phyloP scores from a whole-genome alignment of 352 stramenopile species.

The Globisporangium yorkense region DNA sequence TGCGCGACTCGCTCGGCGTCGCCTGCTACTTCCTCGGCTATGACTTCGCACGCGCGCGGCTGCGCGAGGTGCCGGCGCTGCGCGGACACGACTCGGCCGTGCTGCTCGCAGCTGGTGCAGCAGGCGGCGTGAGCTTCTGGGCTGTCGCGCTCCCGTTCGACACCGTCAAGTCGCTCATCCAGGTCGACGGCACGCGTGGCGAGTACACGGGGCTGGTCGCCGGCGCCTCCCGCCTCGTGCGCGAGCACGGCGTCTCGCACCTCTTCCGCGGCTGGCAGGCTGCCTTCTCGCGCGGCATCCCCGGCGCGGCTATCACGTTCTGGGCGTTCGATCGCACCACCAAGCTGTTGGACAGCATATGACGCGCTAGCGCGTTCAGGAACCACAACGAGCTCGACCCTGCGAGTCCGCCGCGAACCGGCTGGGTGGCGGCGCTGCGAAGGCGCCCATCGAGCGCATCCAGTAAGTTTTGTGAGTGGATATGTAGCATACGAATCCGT shows the following conservation, averaged over 20 bases:
- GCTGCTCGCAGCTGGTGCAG: conserved; percentile 62
- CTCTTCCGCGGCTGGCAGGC: conserved; percentile 79
- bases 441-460: too few relatives aligned
- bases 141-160: conserved; percentile 79
- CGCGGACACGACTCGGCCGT: conserved; percentile 32
- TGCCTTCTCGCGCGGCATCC: conserved; percentile 70
- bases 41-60: conserved; percentile 51
- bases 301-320: conserved; percentile 76
- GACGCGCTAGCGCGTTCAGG: background rate
- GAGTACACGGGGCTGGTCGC: conserved; percentile 42
- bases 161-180: conserved; percentile 80
- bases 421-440: too few relatives aligned
- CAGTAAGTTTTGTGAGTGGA: too few relatives aligned
- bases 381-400: too few relatives aligned
- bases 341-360: background rate
- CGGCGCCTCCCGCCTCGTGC: conserved; percentile 34
- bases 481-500: too few relatives aligned
- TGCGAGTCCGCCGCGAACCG: too few relatives aligned
- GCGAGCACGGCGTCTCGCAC: conserved; percentile 47
- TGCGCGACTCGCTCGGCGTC: conserved; percentile 80
- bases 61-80: conserved; percentile 18
- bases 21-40: conserved; percentile 86
- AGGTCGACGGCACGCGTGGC: conserved; percentile 44
- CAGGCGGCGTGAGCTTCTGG: conserved; percentile 82
- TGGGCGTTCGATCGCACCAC: conserved; percentile 68